Base-by-base conservation (phyloP, 2,329 filamentous ascomycete species). In the Fusarium ambrosium region DNA sequence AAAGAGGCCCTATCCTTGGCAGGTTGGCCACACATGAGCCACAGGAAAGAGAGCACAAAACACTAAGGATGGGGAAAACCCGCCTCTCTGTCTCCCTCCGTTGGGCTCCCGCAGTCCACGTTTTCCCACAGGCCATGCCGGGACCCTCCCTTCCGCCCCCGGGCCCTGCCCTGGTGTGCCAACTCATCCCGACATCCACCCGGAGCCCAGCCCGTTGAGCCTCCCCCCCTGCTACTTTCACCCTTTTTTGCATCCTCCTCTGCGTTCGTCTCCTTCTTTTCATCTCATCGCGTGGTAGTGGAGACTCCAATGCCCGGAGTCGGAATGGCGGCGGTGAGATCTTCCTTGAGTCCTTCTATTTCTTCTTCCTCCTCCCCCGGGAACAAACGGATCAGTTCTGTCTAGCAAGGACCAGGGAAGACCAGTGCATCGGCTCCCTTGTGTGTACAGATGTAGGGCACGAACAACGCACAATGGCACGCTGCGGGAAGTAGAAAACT, bases 241-340 rank as follows among this genome's bases (percentile, higher is more conserved):
- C 36, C 36, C 34, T n/a, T 45, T 41, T 62, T 66, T 64, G 36
- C 62, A 69, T 67, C 43, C 34, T 43, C 72, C 61, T 73, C 67
- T 64, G 56, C 37, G 67, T 55, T 74, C 53, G 64, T 69, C 48
- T 55, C 73, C 59, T 22, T 75, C 56, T 68, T 27, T 70, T 53
- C 72, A 64, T 66, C 73, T 53, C 72, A 64, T 66, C 73, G 73
- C 60, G 56, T 76, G 68, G 70, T 48, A 69, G 64, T 71, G 73
- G 64, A 20, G 56, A 34, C 32, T 27, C 27, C 18, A 55, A 41
- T 39, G 22, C 14, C 64, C 34, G 22, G 41, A 61, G 64, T 51
- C n/a, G 45, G 43, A 6, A 41, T 39, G 53, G 37, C 60, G 60
- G 67, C 68, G 70, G 72, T 73, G 67, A 71, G 67, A 69, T 73